phyloP scores from a whole-genome alignment of 495 filamentous ascomycete genomes.

The Podospora comata region DNA sequence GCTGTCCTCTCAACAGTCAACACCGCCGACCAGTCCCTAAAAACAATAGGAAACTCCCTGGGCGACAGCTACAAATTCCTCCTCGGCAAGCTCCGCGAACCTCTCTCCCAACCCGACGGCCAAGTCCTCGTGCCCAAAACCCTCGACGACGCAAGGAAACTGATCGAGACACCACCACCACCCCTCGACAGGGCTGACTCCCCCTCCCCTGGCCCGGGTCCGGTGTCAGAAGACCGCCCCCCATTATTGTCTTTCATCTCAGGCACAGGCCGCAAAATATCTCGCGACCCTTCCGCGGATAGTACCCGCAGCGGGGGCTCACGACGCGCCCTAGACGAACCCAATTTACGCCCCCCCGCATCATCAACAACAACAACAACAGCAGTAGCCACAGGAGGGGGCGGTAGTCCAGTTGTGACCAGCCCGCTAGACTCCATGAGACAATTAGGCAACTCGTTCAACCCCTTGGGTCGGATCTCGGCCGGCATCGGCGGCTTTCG shows the following conservation, averaged over 20 bases:
- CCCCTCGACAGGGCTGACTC: slow-evolving; percentile 50
- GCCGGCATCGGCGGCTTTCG: slow-evolving; percentile 65
- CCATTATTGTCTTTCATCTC: slow-evolving; percentile 58
- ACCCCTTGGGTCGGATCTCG: slow-evolving; percentile 74
- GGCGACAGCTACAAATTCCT: slow-evolving; percentile 92
- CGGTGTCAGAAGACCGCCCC: slow-evolving; percentile 36
- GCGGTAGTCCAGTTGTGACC: slow-evolving; percentile 28
- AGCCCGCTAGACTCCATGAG: slow-evolving; percentile 74
- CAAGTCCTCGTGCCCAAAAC: slow-evolving; percentile 72
- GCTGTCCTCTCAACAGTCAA: slow-evolving; percentile 77
- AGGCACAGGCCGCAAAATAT: slow-evolving; percentile 47
- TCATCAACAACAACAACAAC: neutral
- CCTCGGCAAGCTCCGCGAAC: slow-evolving; percentile 82
- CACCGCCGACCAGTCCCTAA: slow-evolving; percentile 85
- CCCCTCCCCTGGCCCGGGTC: slow-evolving; percentile 40
- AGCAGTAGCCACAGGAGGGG: slow-evolving; percentile 1
- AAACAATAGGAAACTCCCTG: slow-evolving; percentile 81
- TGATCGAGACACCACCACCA: slow-evolving; percentile 66
- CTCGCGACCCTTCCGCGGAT: slow-evolving; percentile 73
- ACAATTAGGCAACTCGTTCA: slow-evolving; percentile 77
- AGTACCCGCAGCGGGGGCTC: slow-evolving; percentile 58
- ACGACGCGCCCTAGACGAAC: slow-evolving; percentile 41
- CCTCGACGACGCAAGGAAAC: slow-evolving; percentile 82
- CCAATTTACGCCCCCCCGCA: neutral
- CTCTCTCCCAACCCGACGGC: slow-evolving; percentile 36